phyloP scores from a whole-genome alignment of 768 basidiomycete species.

The Strobilomyces confusus region DNA sequence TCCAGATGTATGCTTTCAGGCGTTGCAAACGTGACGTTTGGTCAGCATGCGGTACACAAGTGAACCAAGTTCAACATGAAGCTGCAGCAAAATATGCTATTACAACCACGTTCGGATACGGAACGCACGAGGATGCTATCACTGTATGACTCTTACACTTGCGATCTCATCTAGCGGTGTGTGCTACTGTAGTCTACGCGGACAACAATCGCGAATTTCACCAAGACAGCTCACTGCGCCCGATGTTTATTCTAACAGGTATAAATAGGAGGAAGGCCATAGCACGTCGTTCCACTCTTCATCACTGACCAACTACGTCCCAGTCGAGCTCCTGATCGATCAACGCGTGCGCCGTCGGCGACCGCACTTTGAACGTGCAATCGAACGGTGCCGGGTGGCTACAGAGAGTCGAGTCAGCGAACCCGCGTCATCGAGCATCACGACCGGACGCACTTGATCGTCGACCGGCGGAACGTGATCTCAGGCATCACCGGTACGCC shows the following conservation, averaged over 20 bases:
- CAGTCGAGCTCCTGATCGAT: constrained; percentile 2
- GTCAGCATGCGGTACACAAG: neutral
- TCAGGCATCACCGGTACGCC: neutral
- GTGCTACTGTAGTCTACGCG: too few relatives aligned
- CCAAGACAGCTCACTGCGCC: too few relatives aligned
- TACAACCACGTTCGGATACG: too few relatives aligned
- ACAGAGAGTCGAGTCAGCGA: neutral
- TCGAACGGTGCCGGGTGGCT: constrained; percentile 2
- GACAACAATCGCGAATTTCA: neutral
- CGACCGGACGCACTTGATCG: neutral
- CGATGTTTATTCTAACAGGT: neutral
- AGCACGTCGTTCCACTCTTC: neutral
- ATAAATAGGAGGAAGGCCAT: neutral
- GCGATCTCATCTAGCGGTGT: too few relatives aligned
- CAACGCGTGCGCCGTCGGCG: neutral
- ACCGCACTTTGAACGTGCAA: constrained; percentile 4
- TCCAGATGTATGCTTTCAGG: too few relatives aligned
- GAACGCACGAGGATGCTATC: too few relatives aligned
- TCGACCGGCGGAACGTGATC: constrained; percentile 2
- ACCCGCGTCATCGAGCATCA: neutral
- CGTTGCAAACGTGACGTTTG: too few relatives aligned
- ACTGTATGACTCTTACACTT: too few relatives aligned
- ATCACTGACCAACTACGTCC: neutral
- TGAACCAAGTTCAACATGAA: too few relatives aligned
- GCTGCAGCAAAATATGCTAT: too few relatives aligned